phyloP scores from a whole-genome alignment of 352 stramenopile genomes.

The Pythium biforme region DNA sequence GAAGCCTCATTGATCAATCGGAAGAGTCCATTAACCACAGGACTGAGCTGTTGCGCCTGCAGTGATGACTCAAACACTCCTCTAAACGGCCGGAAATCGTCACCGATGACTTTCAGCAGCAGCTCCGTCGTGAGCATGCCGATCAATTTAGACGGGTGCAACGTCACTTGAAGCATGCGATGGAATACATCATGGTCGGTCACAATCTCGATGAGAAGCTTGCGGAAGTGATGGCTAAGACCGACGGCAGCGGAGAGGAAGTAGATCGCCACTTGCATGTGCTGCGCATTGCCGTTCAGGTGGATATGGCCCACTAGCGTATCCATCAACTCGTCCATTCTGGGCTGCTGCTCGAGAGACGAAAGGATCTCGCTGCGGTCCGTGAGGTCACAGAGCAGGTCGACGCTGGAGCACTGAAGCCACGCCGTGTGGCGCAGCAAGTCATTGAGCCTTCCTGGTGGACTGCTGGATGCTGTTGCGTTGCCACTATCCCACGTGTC shows the following conservation, averaged over 20 bases:
- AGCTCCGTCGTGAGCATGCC: slow-evolving; percentile 51
- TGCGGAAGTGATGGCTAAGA: slow-evolving; percentile 64
- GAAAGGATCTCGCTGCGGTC: slow-evolving; percentile 53
- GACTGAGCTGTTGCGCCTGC: slow-evolving; percentile 40
- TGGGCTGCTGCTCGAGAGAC: slow-evolving; percentile 50
- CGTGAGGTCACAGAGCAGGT: slow-evolving; percentile 68
- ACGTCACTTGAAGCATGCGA: slow-evolving; percentile 58
- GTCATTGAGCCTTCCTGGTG: slow-evolving; percentile 15
- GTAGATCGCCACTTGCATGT: slow-evolving; percentile 58
- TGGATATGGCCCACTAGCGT: slow-evolving; percentile 59
- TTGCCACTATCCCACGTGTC: slow-evolving; percentile 45
- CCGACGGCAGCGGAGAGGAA: slow-evolving; percentile 55
- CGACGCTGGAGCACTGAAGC: slow-evolving; percentile 57
- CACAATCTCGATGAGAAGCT: slow-evolving; percentile 48
- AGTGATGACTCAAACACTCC: slow-evolving; percentile 43
- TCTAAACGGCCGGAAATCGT: slow-evolving; percentile 51
- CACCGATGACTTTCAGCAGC: slow-evolving; percentile 57
- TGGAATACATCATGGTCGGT: slow-evolving; percentile 63
- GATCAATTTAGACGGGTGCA: slow-evolving; percentile 69
- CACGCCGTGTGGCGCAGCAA: slow-evolving; percentile 29
- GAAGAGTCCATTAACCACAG: slow-evolving; percentile 53
- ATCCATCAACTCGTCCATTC: slow-evolving; percentile 48
- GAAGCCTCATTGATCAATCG: slow-evolving; percentile 53
- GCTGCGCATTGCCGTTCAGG: slow-evolving; percentile 58
- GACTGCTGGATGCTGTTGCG: slow-evolving; percentile 25